Conservation (phyloP, 768 basidiomycete genomes). For the Lactarius hengduanensis region DNA sequence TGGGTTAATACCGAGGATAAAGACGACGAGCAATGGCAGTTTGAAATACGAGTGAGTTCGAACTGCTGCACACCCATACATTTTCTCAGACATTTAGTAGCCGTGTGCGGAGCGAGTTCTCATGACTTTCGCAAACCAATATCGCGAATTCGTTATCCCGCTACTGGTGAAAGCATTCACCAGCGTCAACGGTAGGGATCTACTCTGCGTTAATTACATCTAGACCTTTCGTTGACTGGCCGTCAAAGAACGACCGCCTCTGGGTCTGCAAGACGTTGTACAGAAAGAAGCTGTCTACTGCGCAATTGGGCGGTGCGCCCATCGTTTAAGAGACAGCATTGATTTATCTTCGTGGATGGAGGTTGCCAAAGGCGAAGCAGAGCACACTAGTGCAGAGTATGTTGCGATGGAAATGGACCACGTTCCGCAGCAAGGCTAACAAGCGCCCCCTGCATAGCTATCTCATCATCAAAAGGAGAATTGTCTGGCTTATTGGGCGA, state of each 20-base stretch:
- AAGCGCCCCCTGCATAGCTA: conserved; percentile 49
- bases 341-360: conserved; percentile 72
- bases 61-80: conserved; percentile 31
- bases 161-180: conserved; percentile 60
- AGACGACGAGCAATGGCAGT: conserved; percentile 92
- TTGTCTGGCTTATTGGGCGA: conserved; percentile 92
- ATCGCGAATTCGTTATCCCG: conserved; percentile 64
- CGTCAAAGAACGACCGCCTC: conserved; percentile 43
- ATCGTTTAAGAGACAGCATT: conserved; percentile 57
- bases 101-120: conserved; percentile 93
- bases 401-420: conserved; percentile 26
- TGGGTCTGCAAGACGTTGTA: conserved; percentile 57
- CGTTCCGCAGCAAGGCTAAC: neutral
- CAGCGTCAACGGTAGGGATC: conserved; percentile 54
- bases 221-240: neutral
- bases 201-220: conserved; percentile 5
- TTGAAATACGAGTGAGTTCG: conserved; percentile 70
- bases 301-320: conserved; percentile 80
- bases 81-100: conserved; percentile 40
- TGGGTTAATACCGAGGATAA: conserved; percentile 90
- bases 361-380: conserved; percentile 55
- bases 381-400: conserved; percentile 57
- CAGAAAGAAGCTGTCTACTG: conserved; percentile 89
- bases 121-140: conserved; percentile 72
- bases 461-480: conserved; percentile 89